These are phyloP conservation scores for Candida bentonensis DNA, from an alignment of 805 yeast species.

Conservation along the genomic window DNA sequence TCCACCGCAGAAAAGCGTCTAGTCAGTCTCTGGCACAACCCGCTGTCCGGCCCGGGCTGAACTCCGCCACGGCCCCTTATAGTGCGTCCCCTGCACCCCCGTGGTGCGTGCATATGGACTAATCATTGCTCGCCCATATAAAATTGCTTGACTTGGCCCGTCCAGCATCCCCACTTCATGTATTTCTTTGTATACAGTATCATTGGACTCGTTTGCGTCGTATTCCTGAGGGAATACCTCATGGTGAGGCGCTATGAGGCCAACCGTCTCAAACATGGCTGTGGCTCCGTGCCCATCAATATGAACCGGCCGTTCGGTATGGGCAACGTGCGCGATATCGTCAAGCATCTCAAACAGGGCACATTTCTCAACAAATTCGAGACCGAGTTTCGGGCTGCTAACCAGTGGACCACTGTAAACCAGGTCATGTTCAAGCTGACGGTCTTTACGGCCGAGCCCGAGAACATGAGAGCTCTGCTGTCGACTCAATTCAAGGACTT, in stretches of 20 bases:
- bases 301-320: not conserved
- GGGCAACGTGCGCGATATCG: not conserved
- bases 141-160: too few species aligned
- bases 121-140: too few species aligned
- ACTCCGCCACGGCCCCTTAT: too few species aligned
- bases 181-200: not conserved
- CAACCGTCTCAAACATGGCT: not conserved
- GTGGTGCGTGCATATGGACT: too few species aligned
- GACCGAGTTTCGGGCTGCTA: not conserved
- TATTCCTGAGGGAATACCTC: not conserved
- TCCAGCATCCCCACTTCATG: too few species aligned
- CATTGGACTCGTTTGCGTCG: not conserved
- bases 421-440: not conserved
- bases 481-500: conserved; percentile 21
- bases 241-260: not conserved
- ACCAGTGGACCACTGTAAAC: not conserved
- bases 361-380: not conserved
- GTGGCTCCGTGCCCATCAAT: not conserved
- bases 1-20: too few species aligned
- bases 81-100: too few species aligned
- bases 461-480: conserved; percentile 19
- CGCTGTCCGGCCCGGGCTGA: too few species aligned
- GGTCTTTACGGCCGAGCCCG: conserved; percentile 15
- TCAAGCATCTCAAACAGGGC: not conserved
- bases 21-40: too few species aligned